A percentile compares a stretch with the other conserved stretches of the same genome.
phyloP scores from a whole-genome alignment of 106 monocot genomes.

The Dioscorea alata region DNA sequence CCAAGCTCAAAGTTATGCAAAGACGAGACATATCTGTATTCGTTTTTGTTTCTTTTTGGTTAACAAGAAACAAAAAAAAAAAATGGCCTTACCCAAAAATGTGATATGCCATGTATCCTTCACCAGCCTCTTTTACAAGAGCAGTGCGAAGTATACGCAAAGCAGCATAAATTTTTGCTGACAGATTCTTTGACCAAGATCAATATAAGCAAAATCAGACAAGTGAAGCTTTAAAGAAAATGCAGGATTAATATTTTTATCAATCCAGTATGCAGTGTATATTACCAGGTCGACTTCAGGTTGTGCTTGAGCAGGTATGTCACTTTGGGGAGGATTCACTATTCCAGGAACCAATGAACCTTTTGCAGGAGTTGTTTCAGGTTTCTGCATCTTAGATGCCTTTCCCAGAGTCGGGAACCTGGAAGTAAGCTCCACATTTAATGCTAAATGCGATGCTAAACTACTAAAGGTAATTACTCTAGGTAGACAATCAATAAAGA shows the following conservation, averaged over 20 bases:
- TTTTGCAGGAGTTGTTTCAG: constrained; percentile 46
- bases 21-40: neutral
- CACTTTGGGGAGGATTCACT: constrained; percentile 15
- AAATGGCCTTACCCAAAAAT: constrained; percentile 51
- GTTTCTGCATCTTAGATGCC: constrained; percentile 26
- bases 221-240: neutral
- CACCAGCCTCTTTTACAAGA: constrained; percentile 60
- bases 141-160: constrained; percentile 44
- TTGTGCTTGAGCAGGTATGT: constrained; percentile 20
- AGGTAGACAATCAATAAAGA: too few species aligned
- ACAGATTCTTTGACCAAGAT: constrained; percentile 36
- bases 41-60: neutral
- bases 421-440: constrained; percentile 1
- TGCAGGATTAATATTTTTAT: neutral
- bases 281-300: constrained; percentile 53
- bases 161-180: constrained; percentile 53
- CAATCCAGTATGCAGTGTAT: neutral
- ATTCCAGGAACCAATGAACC: constrained; percentile 27
- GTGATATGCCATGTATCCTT: constrained; percentile 65
- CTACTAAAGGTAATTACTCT: neutral
- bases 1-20: neutral
- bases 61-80: constrained; percentile 2
- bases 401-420: constrained; percentile 72
- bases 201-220: neutral
- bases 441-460: neutral